Base-by-base conservation (phyloP, 495 filamentous ascomycete species). In the Jackrogersella minutella region DNA sequence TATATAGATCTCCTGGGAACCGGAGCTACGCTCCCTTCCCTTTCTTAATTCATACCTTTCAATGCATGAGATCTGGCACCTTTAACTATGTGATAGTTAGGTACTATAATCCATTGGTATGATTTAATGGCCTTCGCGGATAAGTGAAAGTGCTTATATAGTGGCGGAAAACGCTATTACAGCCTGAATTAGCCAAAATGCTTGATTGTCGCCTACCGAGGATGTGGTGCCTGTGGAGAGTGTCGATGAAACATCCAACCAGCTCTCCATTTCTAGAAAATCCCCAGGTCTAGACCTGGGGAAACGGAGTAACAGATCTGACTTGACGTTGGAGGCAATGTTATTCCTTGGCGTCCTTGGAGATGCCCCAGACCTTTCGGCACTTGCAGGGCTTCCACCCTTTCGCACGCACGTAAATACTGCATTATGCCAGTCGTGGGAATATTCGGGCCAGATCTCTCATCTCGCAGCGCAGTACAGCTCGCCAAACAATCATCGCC, bases 341-440 rank as follows among this genome's bases (percentile, higher is more conserved):
- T 14, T 30, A n/a, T 40, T 49, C 6, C 67, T 70, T 66, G 67
- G 62, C 62, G 22, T 34, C 31, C 16, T 66, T 52, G 22, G 46
- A 55, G 7, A 60, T 47, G 31, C 28, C 52, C 52, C 11, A 24
- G 30, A 28, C 44, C 34, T 31, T 55, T 70, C 67, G 67, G 67
- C 67, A 70, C 14, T 66, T 70, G 30, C 62, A 70, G 52, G 58
- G 52, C 61, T 61, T 22, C 37, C 28, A 37, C 57, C 37, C 43
- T 44, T 13, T 36, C 17, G 11, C 24, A 14, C 9, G 21, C 39
- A 57, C 43, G 61, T 69, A 69, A 61, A 64, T 64, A 61, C 56
- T 10, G 21, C 47, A 9, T n/a, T 4, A 11, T 21, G 10, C 34
- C 58, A 3, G 34, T 9, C 22, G 13, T 9, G 37, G 14, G 31